Conservation (phyloP, 345 rosid species). For the Brassica carinata region DNA sequence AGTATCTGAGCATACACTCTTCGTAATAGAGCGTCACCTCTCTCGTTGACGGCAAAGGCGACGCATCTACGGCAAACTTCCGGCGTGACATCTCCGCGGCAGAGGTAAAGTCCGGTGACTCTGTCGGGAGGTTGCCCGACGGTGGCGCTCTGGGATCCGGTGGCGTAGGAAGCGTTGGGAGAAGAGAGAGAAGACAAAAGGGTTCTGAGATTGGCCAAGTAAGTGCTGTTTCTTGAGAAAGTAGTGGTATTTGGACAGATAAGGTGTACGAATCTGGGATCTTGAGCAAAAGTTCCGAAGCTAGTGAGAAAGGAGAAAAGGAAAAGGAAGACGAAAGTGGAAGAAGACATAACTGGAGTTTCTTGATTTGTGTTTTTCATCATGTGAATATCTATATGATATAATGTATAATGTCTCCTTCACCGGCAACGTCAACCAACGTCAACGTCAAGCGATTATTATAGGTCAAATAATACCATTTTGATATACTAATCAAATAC, state of each 20-base stretch:
- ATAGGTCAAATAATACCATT: neutral
- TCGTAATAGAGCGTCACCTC: neutral
- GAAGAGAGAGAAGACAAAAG: neutral
- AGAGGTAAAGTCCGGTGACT: neutral
- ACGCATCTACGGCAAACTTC: neutral
- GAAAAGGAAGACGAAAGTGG: neutral
- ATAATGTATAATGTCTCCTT: too few species aligned
- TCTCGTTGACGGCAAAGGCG: neutral
- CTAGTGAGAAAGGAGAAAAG: neutral
- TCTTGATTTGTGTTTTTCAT: too few species aligned
- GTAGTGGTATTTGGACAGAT: neutral
- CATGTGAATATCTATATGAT: too few species aligned
- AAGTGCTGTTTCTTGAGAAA: neutral
- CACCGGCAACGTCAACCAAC: too few species aligned
- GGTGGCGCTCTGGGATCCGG: neutral
- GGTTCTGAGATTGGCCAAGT: neutral
- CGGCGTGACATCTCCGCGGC: neutral
- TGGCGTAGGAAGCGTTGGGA: neutral
- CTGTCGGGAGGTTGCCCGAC: neutral
- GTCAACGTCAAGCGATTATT: too few species aligned
- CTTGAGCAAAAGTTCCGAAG: neutral
- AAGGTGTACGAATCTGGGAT: neutral
- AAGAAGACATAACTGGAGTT: neutral
- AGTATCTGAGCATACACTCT: neutral
- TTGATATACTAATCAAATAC: neutral